A percentile compares a stretch with the other conserved stretches of the same genome.
phyloP scores from a whole-genome alignment of 192 early-diverging fungal genomes.

The Umbelopsis vinacea region DNA sequence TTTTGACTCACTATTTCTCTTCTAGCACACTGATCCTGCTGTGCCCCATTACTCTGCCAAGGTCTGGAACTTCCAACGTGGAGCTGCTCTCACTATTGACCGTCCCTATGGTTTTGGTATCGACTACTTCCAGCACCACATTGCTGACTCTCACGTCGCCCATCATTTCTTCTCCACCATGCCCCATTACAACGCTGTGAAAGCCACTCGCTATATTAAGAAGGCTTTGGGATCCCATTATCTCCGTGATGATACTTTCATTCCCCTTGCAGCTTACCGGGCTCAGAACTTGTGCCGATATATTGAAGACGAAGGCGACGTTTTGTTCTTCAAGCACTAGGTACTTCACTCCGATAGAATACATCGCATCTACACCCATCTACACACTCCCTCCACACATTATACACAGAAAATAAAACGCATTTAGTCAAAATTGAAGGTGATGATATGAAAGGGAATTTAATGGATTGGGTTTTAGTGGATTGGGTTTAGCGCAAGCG shows the following conservation, averaged over 20 bases:
- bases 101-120: conserved; percentile 87
- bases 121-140: conserved; percentile 81
- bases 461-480: too few species aligned
- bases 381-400: conserved; percentile 6
- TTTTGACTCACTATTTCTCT: conserved; percentile 51
- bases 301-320: conserved; percentile 90
- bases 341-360: not conserved
- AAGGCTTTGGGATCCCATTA: conserved; percentile 86
- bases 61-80: conserved; percentile 87
- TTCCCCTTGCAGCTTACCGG: conserved; percentile 70
- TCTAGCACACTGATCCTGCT: conserved; percentile 85
- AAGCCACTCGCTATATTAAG: conserved; percentile 84
- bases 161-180: conserved; percentile 98
- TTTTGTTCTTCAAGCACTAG: conserved; percentile 69
- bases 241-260: conserved; percentile 71
- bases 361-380: not conserved
- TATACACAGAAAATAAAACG: conserved; percentile 4
- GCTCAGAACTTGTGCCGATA: conserved; percentile 77
- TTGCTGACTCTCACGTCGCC: conserved; percentile 91
- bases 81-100: conserved; percentile 86
- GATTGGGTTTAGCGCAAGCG: too few species aligned
- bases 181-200: conserved; percentile 93
- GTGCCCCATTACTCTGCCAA: conserved; percentile 83
- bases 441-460: too few species aligned
- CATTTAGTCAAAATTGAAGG: not conserved